Evolutionary conservation across 1,284 basidiomycete genomes (phyloP), one percentile per base, ranked within the genome.

Genomic region (Athelia psychrophila): DNA sequence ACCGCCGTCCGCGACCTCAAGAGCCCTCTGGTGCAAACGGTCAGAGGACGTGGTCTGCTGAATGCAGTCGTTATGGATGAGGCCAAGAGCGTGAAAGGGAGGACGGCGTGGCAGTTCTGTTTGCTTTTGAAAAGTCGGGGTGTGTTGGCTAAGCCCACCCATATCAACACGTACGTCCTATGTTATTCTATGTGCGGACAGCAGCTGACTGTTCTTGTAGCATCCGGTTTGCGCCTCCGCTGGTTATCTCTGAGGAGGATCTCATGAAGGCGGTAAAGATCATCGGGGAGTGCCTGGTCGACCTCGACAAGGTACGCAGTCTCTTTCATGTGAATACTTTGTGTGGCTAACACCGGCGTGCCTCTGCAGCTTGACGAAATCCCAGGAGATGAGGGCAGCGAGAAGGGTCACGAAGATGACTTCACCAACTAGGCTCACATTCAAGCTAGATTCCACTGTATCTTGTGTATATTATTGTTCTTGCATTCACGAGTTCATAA

Each of bases 11-110:
- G 69, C 36, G 80, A 77, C 38, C 71, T 95, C 65, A 77, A 86
- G 54, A 86, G 83, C 10, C 86, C 90, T 0, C 75, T 91, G 50
- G 76, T 94, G 59, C 76, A 83, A 60, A 73, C 74, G 32, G 91
- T 98, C 20, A 83, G 95, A 23, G 95, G 95, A 2, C 78, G 84
- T 51, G 96, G 96, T 0, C 72, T 99, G 54, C 76, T 99, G 61
- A 98, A 98, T 67, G 96, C 96, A 8, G 82, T 99, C 22, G 91
- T 98, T 23, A 95, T 99, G 54, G 90, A 98, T 65, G 92, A 97
- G 74, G 70, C 71, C 54, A 82, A 84, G 74, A 91, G 87, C 60
- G 72, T 60, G 47, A 89, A 83, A 66, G 86, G 91, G 16, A 78
- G 94, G 53, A 87, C 89, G 2, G 96, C 96, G 5, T 98, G 96